These are phyloP conservation scores for Dipodascopsis tothii DNA, from an alignment of 805 yeast species.

Conservation along the genomic window DNA sequence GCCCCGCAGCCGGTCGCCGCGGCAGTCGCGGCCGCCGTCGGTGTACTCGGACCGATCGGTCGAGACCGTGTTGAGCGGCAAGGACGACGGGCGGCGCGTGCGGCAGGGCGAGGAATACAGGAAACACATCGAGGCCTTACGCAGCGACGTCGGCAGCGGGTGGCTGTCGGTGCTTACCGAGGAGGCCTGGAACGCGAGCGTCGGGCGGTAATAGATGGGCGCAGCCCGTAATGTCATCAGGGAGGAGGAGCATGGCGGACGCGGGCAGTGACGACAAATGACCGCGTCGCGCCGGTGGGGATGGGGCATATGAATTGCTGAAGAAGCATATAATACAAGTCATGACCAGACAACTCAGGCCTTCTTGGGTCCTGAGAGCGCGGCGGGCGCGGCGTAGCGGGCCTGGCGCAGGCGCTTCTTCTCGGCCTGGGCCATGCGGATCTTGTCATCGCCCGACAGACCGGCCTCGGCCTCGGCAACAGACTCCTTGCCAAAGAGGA, in stretches of 20 bases:
- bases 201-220: too few relatives aligned
- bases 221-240: too few relatives aligned
- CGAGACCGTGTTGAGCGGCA: too few relatives aligned
- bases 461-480: constrained; percentile 71
- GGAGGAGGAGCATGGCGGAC: too few relatives aligned
- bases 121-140: constrained; percentile 33
- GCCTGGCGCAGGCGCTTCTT: constrained; percentile 2
- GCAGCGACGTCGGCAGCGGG: constrained; percentile 23
- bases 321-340: too few relatives aligned
- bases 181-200: constrained; percentile 29
- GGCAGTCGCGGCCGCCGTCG: neutral
- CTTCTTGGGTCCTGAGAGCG: too few relatives aligned
- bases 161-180: constrained; percentile 31
- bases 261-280: too few relatives aligned
- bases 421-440: constrained; percentile 23
- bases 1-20: neutral
- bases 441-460: constrained; percentile 49
- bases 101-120: constrained; percentile 30
- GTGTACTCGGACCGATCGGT: neutral
- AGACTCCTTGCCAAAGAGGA: constrained; percentile 70
- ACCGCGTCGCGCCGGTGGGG: too few relatives aligned
- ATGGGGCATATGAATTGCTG: too few relatives aligned
- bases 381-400: too few relatives aligned
- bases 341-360: too few relatives aligned
- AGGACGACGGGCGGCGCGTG: constrained; percentile 20